A percentile compares a stretch with the other conserved stretches of the same genome.
Conservation (phyloP, 768 basidiomycete species). For the Termitomyces sp. region DNA sequence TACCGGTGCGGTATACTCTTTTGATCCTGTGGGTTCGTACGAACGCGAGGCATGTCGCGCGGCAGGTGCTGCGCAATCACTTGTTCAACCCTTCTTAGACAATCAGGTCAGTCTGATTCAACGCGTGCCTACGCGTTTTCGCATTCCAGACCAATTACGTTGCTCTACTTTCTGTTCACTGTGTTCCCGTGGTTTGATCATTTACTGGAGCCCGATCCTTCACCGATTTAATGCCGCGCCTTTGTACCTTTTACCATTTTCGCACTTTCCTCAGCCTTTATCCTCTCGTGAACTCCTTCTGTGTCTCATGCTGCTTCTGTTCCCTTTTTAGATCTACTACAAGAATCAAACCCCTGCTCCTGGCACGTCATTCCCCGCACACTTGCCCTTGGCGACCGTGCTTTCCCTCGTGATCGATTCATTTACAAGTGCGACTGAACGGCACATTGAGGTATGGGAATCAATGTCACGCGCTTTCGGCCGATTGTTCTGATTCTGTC, state of each 20-base stretch:
- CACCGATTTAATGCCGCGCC: slow-evolving; percentile 39
- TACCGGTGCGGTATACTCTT: slow-evolving; percentile 97
- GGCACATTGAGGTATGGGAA: slow-evolving; percentile 85
- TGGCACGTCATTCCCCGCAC: slow-evolving; percentile 69
- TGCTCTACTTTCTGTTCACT: slow-evolving; percentile 6
- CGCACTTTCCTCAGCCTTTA: slow-evolving; percentile 15
- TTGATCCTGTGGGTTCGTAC: slow-evolving; percentile 97
- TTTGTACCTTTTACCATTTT: slow-evolving; percentile 9
- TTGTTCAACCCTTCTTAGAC: slow-evolving; percentile 97
- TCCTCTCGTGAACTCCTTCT: slow-evolving; percentile 12
- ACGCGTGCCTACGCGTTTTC: slow-evolving; percentile 7
- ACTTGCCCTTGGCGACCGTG: slow-evolving; percentile 78
- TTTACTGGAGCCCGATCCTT: slow-evolving; percentile 34
- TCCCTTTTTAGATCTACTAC: slow-evolving; percentile 79
- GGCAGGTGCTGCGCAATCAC: slow-evolving; percentile 89
- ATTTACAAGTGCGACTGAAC: slow-evolving; percentile 95
- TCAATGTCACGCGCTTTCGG: slow-evolving; percentile 7
- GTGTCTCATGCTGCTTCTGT: slow-evolving; percentile 19
- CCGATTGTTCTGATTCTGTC: slow-evolving; percentile 8
- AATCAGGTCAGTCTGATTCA: slow-evolving; percentile 72
- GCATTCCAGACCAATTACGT: slow-evolving; percentile 17
- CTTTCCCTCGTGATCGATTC: slow-evolving; percentile 89
- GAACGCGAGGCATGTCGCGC: slow-evolving; percentile 96
- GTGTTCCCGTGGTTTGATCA: slow-evolving; percentile 13
- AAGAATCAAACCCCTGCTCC: slow-evolving; percentile 85